phyloP scores from a whole-genome alignment of 2,329 filamentous ascomycete species.

The Sporothrix variecibatus region DNA sequence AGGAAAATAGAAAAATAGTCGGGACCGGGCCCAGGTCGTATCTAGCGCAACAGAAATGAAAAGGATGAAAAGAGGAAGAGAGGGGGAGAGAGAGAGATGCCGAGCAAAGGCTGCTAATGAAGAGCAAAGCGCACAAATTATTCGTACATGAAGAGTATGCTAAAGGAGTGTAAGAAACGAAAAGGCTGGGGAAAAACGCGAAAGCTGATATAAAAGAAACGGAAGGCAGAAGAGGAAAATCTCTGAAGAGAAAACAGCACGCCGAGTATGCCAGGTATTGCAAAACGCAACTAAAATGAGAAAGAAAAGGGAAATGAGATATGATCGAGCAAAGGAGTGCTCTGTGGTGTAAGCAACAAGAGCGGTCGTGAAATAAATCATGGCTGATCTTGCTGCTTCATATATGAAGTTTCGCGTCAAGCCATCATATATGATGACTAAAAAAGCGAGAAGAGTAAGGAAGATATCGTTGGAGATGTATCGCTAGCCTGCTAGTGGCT shows the following conservation, averaged over 20 bases:
- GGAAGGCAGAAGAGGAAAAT: neutral
- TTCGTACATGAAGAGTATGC: slow-evolving; percentile 14
- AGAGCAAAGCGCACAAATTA: slow-evolving; percentile 9
- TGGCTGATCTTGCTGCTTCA: neutral
- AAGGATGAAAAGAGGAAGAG: neutral
- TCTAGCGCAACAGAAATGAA: slow-evolving; percentile 13
- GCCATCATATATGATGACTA: neutral
- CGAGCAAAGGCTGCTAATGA: neutral
- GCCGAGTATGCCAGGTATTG: slow-evolving; percentile 26
- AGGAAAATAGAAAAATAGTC: slow-evolving; percentile 17
- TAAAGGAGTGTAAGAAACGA: slow-evolving; percentile 23
- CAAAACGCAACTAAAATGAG: neutral
- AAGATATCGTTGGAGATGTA: neutral
- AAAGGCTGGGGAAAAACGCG: neutral
- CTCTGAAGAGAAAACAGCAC: neutral
- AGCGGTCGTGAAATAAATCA: neutral
- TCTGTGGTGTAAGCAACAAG: neutral
- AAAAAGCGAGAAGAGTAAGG: neutral
- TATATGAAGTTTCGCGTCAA: neutral
- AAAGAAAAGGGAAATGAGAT: neutral
- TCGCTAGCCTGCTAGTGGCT: slow-evolving; percentile 17
- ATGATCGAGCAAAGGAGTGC: neutral
- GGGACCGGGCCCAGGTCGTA: slow-evolving; percentile 23
- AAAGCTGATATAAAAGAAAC: slow-evolving; percentile 1
- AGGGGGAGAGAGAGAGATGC: neutral